Evolutionary conservation across 2,329 filamentous ascomycete genomes (phyloP), one percentile per base, ranked within the genome.

Genomic region (Diplodia seriata): DNA sequence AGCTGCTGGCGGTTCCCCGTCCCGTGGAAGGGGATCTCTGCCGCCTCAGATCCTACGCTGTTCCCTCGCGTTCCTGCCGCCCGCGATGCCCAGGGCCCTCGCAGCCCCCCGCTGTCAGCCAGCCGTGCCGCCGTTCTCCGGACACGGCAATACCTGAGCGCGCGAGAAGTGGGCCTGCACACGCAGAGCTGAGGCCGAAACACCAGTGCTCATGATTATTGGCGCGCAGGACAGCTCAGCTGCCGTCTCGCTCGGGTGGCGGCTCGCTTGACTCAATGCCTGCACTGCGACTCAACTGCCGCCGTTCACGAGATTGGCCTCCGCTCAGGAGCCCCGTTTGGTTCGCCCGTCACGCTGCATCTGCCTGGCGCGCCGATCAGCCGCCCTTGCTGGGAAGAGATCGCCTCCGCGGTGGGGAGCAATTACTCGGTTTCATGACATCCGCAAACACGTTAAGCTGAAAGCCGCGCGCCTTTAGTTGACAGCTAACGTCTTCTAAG

Each of bases 401-500:
- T 51, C 43, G 12, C 26, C 29, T 23, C 43, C 47, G 47, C n/a
- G 31, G 59, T 23, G 18, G 59, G n/a, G 43, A 26, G 3, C 31
- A 15, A n/a, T 31, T 14, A 38, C 40, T 38, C 47, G 33, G 57
- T 33, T 26, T 29, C 57, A 36, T 63, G 31, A 33, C 23, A 23
- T 2, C 38, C 7, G 56, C 20, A 61, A 57, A 40, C 54, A 36
- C 33, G n/a, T 20, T 23, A 9, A 33, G 57, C 29, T 33, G 40
- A 0, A 38, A 33, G 14, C 40, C 18, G 57, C 57, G 47, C 57
- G 40, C 33, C 57, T 40, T 40, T 40, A 40, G 40, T 36, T 62
- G 57, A 62, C 57, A 62, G 57, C 57, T 62, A 62, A 62, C 57
- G 57, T 62, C 26, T 1, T 33, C n/a, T 14, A n/a, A 14, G 40